Evolutionary conservation across 768 basidiomycete species (phyloP), one percentile per base, ranked within the genome.

Genomic region (Mycena vitilis): DNA sequence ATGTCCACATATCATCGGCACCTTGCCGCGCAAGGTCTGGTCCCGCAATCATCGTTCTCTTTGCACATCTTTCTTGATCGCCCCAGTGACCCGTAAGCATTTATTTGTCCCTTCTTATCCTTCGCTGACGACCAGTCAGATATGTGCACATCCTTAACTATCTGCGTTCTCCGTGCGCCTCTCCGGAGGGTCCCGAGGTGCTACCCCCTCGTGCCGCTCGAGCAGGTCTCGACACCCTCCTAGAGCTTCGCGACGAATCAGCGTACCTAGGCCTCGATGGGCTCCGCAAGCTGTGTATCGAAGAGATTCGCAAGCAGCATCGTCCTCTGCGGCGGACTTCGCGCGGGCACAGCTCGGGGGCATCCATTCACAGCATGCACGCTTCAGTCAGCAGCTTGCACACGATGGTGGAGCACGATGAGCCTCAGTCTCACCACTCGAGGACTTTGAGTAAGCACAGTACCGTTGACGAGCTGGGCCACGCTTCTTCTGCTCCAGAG

Each of bases 161-260:
- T 74, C 88, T 95, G 18, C 90, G 94, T 44, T 85, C 90, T 6
- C 82, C 85, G 1, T 77, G 82, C 11, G 74, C 79, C 30, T 79
- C 83, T 2, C 74, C 83, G 10, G 87, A 87, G 42, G 77, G 81
- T 23, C 83, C 86, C 9, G 84, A 88, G 45, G 69, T 76, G 9
- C 85, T 95, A 7, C 93, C 93, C 11, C 71, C 71, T 1, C 88
- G 87, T 30, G 84, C 86, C 7, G 84, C 87, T 2, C 88, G 87
- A 20, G 74, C 83, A 2, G 87, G 87, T 12, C 80, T 94, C 22
- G 93, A 94, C 60, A 81, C 80, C 1, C 84, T 95, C 25, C 84
- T 93, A 51, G 91, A 93, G 68, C 86, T 95, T 25, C 87, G 93
- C 13, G 93, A 95, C 70, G 94, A 95, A 75, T 91, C 94, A 2